A percentile compares a stretch with the other conserved stretches of the same genome.
Conservation (phyloP, 306 rosid species). For the Fragaria ananassa region DNA sequence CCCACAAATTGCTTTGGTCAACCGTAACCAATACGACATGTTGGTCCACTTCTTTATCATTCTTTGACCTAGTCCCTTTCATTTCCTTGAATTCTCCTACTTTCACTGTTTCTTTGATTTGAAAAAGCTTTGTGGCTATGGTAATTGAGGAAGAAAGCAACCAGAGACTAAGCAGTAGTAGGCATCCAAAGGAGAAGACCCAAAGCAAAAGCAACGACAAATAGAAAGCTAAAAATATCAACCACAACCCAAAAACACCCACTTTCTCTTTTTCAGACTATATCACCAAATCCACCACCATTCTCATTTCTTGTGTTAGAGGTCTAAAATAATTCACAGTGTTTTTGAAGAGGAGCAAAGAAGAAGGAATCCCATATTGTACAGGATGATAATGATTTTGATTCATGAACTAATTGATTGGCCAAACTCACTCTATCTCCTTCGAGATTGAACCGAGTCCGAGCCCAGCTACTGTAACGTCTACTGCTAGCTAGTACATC, state of each 20-base stretch:
- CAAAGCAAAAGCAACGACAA: conserved; percentile 39
- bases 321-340: conserved; percentile 31
- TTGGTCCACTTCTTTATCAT: conserved; percentile 59
- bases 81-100: conserved; percentile 32
- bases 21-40: conserved; percentile 63
- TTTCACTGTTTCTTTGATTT: conserved; percentile 13
- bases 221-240: neutral
- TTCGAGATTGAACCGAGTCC: conserved; percentile 40
- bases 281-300: conserved; percentile 66
- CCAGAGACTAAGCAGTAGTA: neutral
- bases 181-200: conserved; percentile 45
- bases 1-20: conserved; percentile 45
- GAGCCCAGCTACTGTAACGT: conserved; percentile 24
- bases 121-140: neutral
- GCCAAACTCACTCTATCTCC: conserved; percentile 45
- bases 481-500: conserved; percentile 19
- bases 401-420: conserved; percentile 18
- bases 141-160: conserved; percentile 18
- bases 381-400: conserved; percentile 26
- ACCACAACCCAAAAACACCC: neutral
- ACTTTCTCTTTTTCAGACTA: conserved; percentile 18
- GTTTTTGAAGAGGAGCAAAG: conserved; percentile 11
- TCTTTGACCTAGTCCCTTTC: conserved; percentile 66
- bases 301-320: conserved; percentile 6
- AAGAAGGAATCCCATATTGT: conserved; percentile 38